Base-by-base conservation (phyloP, 2,329 filamentous ascomycete species). In the Phaeosphaeria sp. region DNA sequence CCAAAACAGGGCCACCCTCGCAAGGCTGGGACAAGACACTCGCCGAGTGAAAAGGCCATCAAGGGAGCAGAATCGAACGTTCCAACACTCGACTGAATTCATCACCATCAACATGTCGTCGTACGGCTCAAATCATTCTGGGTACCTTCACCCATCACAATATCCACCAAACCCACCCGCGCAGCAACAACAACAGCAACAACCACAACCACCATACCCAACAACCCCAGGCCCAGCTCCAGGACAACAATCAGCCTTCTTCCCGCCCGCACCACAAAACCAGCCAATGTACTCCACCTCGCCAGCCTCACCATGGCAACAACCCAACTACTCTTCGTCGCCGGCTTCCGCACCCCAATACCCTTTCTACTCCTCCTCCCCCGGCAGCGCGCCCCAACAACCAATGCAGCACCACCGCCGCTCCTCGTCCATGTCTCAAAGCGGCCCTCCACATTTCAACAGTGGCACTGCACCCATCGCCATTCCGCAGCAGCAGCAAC, bases 101-200 rank as follows among this genome's bases (percentile, higher is more conserved):
- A 6, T 13, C 42, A 53, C 1, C 15, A 42, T 39, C 52, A 54
- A 39, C 10, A 65, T 69, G 67, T 68, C 67, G 22, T 68, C 67
- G 25, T 68, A 66, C 60, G 63, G 57, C 56, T 66, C 65, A 18
- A 60, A 54, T 55, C 60, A 56, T 44, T 66, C 58, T 3, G 61
- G 56, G 22, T 61, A 64, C 41, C 25, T 62, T 15, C 62, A 59
- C 43, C 50, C 60, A 50, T 39, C 39, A 11, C 59, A 62, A 11
- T 61, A 65, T 50, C 55, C 50, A 33, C 56, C 54, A 50, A 52
- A 54, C 30, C 43, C 53, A 21, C 59, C 22, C 5, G 3, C 52
- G 22, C 62, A 55, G 39, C 59, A 55, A 20, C 53, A 53, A 20
- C 52, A 36, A 30, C 53, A 53, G 22, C 52, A 36, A 39, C 52